Base-by-base conservation (phyloP, 148 eudicot species). In the Vaccinium corymbosum region DNA sequence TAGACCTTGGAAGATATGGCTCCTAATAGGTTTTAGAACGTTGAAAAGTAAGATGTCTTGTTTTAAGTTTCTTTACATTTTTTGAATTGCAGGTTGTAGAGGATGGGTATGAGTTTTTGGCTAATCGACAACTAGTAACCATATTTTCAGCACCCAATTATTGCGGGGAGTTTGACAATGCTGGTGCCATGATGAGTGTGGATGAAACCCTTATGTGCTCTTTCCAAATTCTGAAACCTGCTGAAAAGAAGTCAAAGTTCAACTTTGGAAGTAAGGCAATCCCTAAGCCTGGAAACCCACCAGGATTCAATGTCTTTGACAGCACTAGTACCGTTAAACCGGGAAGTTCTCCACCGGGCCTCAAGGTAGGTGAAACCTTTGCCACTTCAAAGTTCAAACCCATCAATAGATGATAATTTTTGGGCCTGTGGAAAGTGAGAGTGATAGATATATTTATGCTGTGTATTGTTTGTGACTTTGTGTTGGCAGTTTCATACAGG, bases 111-210 rank as follows among this genome's bases (percentile, higher is more conserved):
- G 93, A 91, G 85, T 91, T 91, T 52, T 91, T 91, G 83, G 93
- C 91, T 64, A 66, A 89, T 76, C 77, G 93, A 68, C 93, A 91
- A 85, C 91, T 91, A 75, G 92, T 76, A 49, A 76, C 79, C 17
- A 48, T 76, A 76, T 76, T 76, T 11, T 76, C 79, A 2, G 79
- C 79, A 5, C 79, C 79, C 7, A 76, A 76, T 49, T 76, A 76
- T n/a, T 76, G 79, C 1, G 79, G 79, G 79, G 79, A 90, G 86
- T 90, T 90, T 73, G 92, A 90, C 81, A 90, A 90, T 81, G 92
- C 92, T 64, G 92, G 92, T 82, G 93, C 91, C 82, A 89, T 91
- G 93, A 91, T 91, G 93, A 89, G 89, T 66, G 92, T 91, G 68
- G 93, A 91, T 81, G 91, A 88, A 72, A 88, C 92, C 32, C 81